Conservation (phyloP, 768 basidiomycete genomes). For the Xerocomellus intermedius region DNA sequence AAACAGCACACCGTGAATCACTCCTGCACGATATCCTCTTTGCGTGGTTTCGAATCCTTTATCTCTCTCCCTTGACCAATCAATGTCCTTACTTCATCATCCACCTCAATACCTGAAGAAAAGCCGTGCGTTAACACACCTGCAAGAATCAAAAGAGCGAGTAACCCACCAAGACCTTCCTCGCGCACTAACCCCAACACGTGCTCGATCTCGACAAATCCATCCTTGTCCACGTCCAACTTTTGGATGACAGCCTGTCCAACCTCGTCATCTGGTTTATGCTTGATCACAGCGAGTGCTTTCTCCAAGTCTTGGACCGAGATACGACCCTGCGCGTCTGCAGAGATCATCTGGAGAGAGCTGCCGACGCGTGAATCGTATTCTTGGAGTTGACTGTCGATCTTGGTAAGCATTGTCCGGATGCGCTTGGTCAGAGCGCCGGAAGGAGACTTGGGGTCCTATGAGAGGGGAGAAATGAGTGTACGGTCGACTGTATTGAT, state of each 20-base stretch:
- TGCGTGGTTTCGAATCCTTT: slow-evolving; percentile 76
- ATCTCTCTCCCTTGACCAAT: slow-evolving; percentile 84
- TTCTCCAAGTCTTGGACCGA: slow-evolving; percentile 86
- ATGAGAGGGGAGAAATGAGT: background rate
- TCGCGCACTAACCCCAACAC: slow-evolving; percentile 86
- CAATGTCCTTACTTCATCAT: slow-evolving; percentile 79
- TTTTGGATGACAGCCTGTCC: slow-evolving; percentile 87
- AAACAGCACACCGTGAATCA: slow-evolving; percentile 28
- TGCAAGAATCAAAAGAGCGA: background rate
- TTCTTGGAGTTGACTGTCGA: slow-evolving; percentile 87
- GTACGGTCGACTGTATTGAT: background rate
- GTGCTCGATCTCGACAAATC: slow-evolving; percentile 93
- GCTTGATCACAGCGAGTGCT: slow-evolving; percentile 90
- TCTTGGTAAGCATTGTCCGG: slow-evolving; percentile 91
- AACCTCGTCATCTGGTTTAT: slow-evolving; percentile 86
- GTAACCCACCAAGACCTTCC: slow-evolving; percentile 70
- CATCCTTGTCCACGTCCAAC: slow-evolving; percentile 94
- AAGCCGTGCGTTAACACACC: background rate
- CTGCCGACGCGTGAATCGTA: slow-evolving; percentile 88
- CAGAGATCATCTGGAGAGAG: slow-evolving; percentile 82
- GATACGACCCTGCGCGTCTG: slow-evolving; percentile 85
- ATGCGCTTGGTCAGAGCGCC: slow-evolving; percentile 94
- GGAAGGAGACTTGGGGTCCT: slow-evolving; percentile 79
- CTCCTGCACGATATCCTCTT: slow-evolving; percentile 94
- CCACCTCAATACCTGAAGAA: slow-evolving; percentile 68